phyloP scores from a whole-genome alignment of 1,139 yeast species.

The Candida sanyaensis region DNA sequence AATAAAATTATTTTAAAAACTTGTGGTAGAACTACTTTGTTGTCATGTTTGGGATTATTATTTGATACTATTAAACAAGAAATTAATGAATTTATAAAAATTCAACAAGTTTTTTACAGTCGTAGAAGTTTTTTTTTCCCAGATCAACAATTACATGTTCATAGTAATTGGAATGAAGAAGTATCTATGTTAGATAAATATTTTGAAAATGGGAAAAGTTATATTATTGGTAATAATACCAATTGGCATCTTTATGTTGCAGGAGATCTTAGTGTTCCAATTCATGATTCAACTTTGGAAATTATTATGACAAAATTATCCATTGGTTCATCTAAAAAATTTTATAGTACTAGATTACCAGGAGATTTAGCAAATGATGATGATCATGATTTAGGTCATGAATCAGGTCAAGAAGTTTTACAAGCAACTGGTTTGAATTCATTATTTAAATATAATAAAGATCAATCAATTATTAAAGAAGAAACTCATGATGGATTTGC shows the following conservation, averaged over 20 bases:
- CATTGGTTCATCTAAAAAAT: constrained; percentile 57
- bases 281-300: constrained; percentile 77
- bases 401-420: constrained; percentile 70
- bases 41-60: constrained; percentile 71
- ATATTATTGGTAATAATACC: constrained; percentile 74
- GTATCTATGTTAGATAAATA: constrained; percentile 64
- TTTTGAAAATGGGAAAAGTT: constrained; percentile 67
- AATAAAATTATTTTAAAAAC: constrained; percentile 88
- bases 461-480: constrained; percentile 17
- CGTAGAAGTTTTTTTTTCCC: constrained; percentile 95
- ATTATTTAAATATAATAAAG: constrained; percentile 41
- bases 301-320: constrained; percentile 87
- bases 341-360: constrained; percentile 61
- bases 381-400: constrained; percentile 76
- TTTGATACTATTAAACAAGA: constrained; percentile 46
- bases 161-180: constrained; percentile 83
- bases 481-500: constrained; percentile 88
- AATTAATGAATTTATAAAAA: constrained; percentile 26
- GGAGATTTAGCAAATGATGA: constrained; percentile 45
- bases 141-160: constrained; percentile 76
- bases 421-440: constrained; percentile 58
- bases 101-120: constrained; percentile 81
- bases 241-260: constrained; percentile 88
- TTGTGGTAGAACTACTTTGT: constrained; percentile 93
- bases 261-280: constrained; percentile 26